Evolutionary conservation across 441 rosid genomes (phyloP).

Genomic region (Biscutella laevigata): DNA sequence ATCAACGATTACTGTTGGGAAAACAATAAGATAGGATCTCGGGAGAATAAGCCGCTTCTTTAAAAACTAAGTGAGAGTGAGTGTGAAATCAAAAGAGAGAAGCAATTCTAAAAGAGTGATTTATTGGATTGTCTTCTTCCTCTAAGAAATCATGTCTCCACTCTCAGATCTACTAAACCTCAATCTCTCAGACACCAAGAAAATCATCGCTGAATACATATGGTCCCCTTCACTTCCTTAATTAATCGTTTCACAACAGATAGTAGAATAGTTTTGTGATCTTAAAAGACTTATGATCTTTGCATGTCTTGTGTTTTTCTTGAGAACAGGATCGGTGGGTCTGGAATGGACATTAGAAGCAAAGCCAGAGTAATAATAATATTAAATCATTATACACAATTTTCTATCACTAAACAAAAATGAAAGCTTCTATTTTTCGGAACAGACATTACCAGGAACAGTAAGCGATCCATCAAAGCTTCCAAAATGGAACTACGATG

Average conservation of each 20-base stretch:
- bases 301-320: slow-evolving; percentile 5
- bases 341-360: slow-evolving; percentile 77
- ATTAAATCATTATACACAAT: not conserved
- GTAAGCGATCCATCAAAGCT: slow-evolving; percentile 80
- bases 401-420: too few species aligned
- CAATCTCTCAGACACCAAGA: slow-evolving; percentile 57
- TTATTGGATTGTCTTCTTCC: not conserved
- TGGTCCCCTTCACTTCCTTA: slow-evolving; percentile 35
- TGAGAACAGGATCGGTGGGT: slow-evolving; percentile 81
- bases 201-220: slow-evolving; percentile 84
- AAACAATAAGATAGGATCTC: slow-evolving; percentile 18
- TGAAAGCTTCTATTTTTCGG: not conserved
- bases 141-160: slow-evolving; percentile 3
- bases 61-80: not conserved
- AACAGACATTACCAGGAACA: slow-evolving; percentile 69
- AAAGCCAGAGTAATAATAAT: slow-evolving; percentile 60
- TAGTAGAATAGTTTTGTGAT: not conserved
- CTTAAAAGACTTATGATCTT: not conserved
- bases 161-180: slow-evolving; percentile 51
- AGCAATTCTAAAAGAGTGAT: not conserved
- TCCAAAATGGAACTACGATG: slow-evolving; percentile 93
- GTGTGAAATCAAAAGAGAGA: not conserved
- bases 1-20: slow-evolving; percentile 7
- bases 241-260: not conserved
- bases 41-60: not conserved